Percentiles rank a stretch among this genome's conserved stretches.
These are phyloP conservation scores for Xylaria sp. DNA, from an alignment of 2,329 filamentous ascomycete species.

Conservation along the genomic window DNA sequence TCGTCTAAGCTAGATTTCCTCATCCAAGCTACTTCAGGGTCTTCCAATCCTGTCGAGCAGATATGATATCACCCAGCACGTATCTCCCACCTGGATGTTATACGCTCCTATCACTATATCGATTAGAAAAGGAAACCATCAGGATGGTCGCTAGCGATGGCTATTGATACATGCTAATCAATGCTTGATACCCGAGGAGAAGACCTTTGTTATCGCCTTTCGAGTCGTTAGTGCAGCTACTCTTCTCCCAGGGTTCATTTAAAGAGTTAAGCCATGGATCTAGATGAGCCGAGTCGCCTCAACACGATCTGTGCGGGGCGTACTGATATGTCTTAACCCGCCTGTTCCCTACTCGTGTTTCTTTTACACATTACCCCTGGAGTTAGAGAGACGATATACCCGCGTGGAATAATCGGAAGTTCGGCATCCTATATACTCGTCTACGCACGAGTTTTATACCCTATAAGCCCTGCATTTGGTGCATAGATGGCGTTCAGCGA, in stretches of 20 bases:
- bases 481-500: conserved; percentile 37
- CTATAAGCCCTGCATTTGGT: conserved; percentile 32
- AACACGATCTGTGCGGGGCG: neutral
- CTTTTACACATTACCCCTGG: conserved; percentile 24
- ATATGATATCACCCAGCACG: neutral
- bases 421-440: conserved; percentile 28
- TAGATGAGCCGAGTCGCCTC: neutral
- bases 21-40: neutral
- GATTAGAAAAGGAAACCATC: conserved; percentile 13
- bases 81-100: neutral
- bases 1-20: conserved; percentile 25
- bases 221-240: neutral
- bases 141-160: conserved; percentile 5
- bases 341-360: conserved; percentile 15
- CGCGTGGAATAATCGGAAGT: conserved; percentile 27
- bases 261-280: conserved; percentile 8
- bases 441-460: conserved; percentile 31
- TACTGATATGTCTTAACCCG: neutral
- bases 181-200: conserved; percentile 7
- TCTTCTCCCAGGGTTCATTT: neutral
- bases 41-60: neutral
- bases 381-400: conserved; percentile 35
- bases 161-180: conserved; percentile 1
- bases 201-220: conserved; percentile 9
- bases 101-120: conserved; percentile 9